Base-by-base conservation (phyloP, 768 basidiomycete species). In the Suillus clintonianus region DNA sequence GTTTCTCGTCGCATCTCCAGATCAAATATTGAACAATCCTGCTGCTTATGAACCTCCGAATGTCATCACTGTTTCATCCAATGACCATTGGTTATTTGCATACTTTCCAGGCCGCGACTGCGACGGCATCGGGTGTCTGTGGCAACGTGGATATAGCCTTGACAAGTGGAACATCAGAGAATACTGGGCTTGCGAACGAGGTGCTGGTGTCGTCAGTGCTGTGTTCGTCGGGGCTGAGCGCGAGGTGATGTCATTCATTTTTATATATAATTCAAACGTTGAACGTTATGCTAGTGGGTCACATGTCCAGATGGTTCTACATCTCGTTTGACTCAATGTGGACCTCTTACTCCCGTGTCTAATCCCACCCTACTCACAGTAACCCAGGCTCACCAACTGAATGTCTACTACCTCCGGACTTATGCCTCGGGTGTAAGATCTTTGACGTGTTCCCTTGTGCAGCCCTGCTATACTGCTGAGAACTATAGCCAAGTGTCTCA, bases 1-100 rank as follows among this genome's bases (percentile, higher is more conserved):
- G 64, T 91, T 92, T 66, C 65, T 76, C 0, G 70, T 93, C 15
- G 82, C 79, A 3, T 83, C 87, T 4, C 88, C 89, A 0, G 65
- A 78, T 14, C 82, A 79, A 17, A 74, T 91, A 50, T 65, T 79
- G n/a, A 72, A 77, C 24, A 76, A 82, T 0, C 78, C 84, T 7
- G 61, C 74, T 13, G 79, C 81, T 2, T 92, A 87, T 71, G 82
- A 83, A 19, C 85, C 90, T 8, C 86, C 90, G 0, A 83, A 83
- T 7, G 74, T 88, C 36, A 85, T 93, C 57, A 84, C 85, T 8
- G 81, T 86, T 22, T 83, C 86, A 6, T 81, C 88, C 3, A 77
- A 78, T 34, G 86, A 88, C 64, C 79, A 82, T 55, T 89, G 84
- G 86, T 71, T 93, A 5, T 92, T 91, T 69, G 90, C 90, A 1